These are phyloP conservation scores for Phialocephala subalpina DNA, from an alignment of 2,329 filamentous ascomycete species.

Conservation along the genomic window DNA sequence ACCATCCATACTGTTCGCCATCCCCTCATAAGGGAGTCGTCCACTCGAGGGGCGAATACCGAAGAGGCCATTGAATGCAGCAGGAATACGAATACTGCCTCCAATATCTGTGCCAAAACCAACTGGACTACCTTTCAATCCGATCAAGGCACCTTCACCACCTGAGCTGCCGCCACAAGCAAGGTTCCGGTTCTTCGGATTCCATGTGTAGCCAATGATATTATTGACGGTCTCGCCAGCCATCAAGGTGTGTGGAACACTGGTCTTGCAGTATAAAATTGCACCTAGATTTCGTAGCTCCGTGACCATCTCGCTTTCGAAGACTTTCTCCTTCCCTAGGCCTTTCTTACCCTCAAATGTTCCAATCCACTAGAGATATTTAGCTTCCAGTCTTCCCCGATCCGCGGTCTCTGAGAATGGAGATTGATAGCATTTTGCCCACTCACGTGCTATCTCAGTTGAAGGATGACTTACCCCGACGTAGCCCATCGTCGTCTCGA, in stretches of 20 bases:
- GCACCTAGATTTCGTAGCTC: conserved; percentile 50
- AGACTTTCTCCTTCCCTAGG: conserved; percentile 56
- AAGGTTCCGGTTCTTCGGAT: conserved; percentile 43
- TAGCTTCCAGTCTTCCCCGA: neutral
- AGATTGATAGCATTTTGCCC: neutral
- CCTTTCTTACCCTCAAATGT: conserved; percentile 63
- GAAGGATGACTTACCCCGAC: conserved; percentile 51
- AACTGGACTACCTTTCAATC: conserved; percentile 41
- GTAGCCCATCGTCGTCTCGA: conserved; percentile 62
- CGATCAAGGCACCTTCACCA: conserved; percentile 45
- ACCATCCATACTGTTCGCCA: conserved; percentile 66
- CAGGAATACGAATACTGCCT: conserved; percentile 45
- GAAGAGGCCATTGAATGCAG: conserved; percentile 49
- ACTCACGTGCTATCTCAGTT: neutral
- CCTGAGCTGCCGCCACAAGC: conserved; percentile 42
- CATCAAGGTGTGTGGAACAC: conserved; percentile 50
- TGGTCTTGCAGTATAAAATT: conserved; percentile 51
- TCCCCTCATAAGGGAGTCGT: conserved; percentile 57
- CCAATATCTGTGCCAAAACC: conserved; percentile 46
- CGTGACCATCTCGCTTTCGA: conserved; percentile 57
- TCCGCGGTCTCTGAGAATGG: neutral
- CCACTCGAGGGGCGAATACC: conserved; percentile 48
- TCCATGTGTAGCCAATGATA: conserved; percentile 50
- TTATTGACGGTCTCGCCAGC: conserved; percentile 52
- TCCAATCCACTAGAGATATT: conserved; percentile 57